These are phyloP conservation scores for Solanum sparsipilum DNA, from an alignment of 257 asterid species.

Conservation along the genomic window DNA sequence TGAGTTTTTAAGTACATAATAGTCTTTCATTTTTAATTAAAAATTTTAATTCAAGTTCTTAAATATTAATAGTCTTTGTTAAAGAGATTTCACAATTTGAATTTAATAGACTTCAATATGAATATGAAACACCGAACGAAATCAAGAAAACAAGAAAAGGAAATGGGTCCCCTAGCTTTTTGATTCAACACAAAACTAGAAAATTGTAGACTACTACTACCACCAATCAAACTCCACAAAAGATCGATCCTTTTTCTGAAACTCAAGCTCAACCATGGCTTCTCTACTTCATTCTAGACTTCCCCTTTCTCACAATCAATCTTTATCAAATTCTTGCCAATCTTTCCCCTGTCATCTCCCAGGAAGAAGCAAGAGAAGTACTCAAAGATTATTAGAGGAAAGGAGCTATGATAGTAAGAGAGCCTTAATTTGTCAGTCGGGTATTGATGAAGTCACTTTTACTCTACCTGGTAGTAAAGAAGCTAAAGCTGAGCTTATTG, in stretches of 20 bases:
- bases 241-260: not conserved
- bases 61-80: too few relatives aligned
- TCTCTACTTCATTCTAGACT: conserved; percentile 35
- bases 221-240: conserved; percentile 7
- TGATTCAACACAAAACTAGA: not conserved
- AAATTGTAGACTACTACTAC: not conserved
- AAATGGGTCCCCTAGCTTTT: not conserved
- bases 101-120: fast-evolving
- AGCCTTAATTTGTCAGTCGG: conserved; percentile 25
- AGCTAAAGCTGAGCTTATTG: conserved; percentile 23
- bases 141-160: not conserved
- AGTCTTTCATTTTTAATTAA: fast-evolving
- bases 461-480: conserved; percentile 18
- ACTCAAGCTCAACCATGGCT: conserved; percentile 31
- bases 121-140: fast-evolving
- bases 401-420: conserved; percentile 1
- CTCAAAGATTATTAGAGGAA: conserved; percentile 4
- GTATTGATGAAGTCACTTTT: conserved; percentile 19
- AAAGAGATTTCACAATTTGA: fast-evolving
- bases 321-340: conserved; percentile 5
- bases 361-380: not conserved
- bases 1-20: fast-evolving
- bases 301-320: conserved; percentile 21
- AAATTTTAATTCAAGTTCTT: fast-evolving
- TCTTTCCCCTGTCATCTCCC: not conserved